Evolutionary conservation across 768 basidiomycete genomes (phyloP), one percentile per base, ranked within the genome.

Genomic region (Bullera alba): DNA sequence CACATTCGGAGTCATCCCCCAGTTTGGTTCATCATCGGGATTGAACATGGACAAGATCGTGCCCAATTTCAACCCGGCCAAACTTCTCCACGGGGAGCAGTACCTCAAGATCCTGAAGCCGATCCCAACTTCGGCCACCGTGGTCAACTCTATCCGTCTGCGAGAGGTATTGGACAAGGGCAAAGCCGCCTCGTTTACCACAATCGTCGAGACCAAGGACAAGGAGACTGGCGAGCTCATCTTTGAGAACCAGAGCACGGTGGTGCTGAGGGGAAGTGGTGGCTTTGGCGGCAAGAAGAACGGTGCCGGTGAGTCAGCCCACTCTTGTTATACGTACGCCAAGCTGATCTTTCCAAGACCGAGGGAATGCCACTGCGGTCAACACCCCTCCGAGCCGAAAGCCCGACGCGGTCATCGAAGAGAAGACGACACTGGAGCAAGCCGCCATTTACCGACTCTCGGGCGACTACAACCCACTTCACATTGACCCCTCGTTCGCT

Each of bases 61-160:
- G 25, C 93, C 95, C 14, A 86, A 96, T 73, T 97, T 83, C 77
- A 92, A 92, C 67, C 90, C 89, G 4, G 88, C 91, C 41, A 96
- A 89, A 74, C 77, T 99, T n/a, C 79, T 99, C 16, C 95, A 99
- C 69, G 95, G 95, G 38, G 95, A 99, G 69, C 95, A 97, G 65
- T 97, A 88, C 72, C 75, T 99, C 60, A 79, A 81, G 53, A 87
- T 99, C 71, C 84, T 86, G 25, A 82, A 76, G 1, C 83, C 86
- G 0, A 86, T 97, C 53, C 92, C 93, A 0, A 88, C 88, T 0
- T 82, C 78, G 52, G 93, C 82, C 0, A 81, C 84, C 19, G 76
- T 97, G 19, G 77, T 88, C 26, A 92, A 79, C 66, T 77, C 85
- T 57, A 79, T 82, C 4, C 79, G 84, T 83, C 83, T 67, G 36